Base-by-base conservation (phyloP, 2,329 filamentous ascomycete genomes). In the Talaromyces islandicus region DNA sequence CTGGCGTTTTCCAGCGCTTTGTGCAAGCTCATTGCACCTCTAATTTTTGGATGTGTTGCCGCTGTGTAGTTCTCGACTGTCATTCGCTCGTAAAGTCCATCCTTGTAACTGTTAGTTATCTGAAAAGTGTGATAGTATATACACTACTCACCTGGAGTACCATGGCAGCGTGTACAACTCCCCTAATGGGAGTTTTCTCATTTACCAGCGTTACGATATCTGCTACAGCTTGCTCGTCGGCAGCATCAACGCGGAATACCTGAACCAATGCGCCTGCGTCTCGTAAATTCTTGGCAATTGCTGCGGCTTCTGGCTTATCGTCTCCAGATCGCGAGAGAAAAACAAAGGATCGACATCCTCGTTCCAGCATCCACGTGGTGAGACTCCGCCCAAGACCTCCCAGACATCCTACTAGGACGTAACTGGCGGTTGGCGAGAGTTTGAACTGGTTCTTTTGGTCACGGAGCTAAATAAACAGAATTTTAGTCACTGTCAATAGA, bases 281-380 rank as follows among this genome's bases (percentile, higher is more conserved):
- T 54, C 57, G 29, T 19, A 72, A 55, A 4, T 60, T 60, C 65
- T 61, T 53, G 59, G 64, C 2, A 46, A 56, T 14, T 61, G 58
- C 9, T 68, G 53, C 35, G 6, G 54, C 53, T 29, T 52, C 19
- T n/a, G 30, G 27, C 27, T 51, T 38, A 35, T 60, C 5, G 57
- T 21, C 7, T 12, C 67, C 68, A 46, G 75, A 79, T 51, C 85
- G 76, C 11, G 80, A 84, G 1, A 86, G 61, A 53, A 86, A 81
- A 7, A 80, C 77, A 3, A 88, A 58, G 58, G 80, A 71, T 29
- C 71, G 76, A 0, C 79, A 84, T 1, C 85, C 85, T 4, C 78
- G 76, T 9, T 70, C 66, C 17, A 73, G 72, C 59, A 87, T 75
- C 58, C 83, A 76, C 46, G 77, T 54, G 2, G 67, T 64, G 4